Percentiles rank a stretch among this genome's conserved stretches.
Evolutionary conservation across 2,329 filamentous ascomycete species (phyloP).

Genomic region (Rhynchosporium agropyri): DNA sequence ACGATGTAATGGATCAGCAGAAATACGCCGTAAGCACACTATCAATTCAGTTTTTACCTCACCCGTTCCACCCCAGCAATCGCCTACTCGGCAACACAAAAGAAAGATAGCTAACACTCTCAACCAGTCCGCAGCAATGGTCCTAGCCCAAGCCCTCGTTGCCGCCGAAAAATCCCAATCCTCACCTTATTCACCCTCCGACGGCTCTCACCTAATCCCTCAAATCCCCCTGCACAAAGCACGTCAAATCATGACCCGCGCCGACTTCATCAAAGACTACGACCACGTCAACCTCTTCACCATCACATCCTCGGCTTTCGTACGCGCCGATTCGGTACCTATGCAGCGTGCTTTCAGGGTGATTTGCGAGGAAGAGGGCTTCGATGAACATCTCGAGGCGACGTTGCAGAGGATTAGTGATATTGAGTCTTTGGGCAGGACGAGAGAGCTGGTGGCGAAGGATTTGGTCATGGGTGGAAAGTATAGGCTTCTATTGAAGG

Average conservation of each 20-base stretch:
- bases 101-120: slow-evolving; percentile 10
- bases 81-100: background rate
- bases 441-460: slow-evolving; percentile 94
- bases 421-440: slow-evolving; percentile 91
- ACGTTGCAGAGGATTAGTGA: slow-evolving; percentile 85
- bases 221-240: slow-evolving; percentile 80
- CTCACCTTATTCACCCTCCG: slow-evolving; percentile 40
- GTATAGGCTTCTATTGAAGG: slow-evolving; percentile 61
- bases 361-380: slow-evolving; percentile 76
- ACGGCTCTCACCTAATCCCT: slow-evolving; percentile 58
- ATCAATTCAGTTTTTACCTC: background rate
- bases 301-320: slow-evolving; percentile 83
- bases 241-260: slow-evolving; percentile 90
- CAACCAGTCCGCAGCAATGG: slow-evolving; percentile 81
- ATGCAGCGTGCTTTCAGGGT: slow-evolving; percentile 93
- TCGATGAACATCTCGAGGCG: slow-evolving; percentile 78
- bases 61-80: background rate
- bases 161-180: slow-evolving; percentile 63
- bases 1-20: slow-evolving; percentile 98
- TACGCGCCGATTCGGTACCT: slow-evolving; percentile 90
- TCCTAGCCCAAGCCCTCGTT: slow-evolving; percentile 88
- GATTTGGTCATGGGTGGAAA: slow-evolving; percentile 84
- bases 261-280: slow-evolving; percentile 90
- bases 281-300: slow-evolving; percentile 95
- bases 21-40: slow-evolving; percentile 77